Percentiles rank a stretch among this genome's conserved stretches.
phyloP scores from a whole-genome alignment of 768 basidiomycete genomes.

The Lyophyllum atratum region DNA sequence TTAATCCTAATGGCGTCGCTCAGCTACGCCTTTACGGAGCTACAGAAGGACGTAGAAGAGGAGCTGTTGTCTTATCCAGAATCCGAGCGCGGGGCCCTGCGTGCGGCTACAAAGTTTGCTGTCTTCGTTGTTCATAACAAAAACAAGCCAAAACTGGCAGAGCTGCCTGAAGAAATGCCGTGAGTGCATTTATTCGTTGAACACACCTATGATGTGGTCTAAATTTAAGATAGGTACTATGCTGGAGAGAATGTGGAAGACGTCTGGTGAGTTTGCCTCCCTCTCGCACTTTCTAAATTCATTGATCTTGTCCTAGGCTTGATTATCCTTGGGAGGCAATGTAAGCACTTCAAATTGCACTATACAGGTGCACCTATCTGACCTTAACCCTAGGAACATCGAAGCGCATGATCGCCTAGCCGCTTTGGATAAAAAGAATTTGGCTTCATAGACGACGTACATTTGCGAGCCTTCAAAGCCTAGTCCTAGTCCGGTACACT shows the following conservation, averaged over 20 bases:
- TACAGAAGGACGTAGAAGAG: constrained; percentile 83
- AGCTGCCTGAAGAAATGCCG: constrained; percentile 68
- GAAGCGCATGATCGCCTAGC: constrained; percentile 75
- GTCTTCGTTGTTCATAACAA: constrained; percentile 97
- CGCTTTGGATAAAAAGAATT: constrained; percentile 35
- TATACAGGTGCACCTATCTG: background rate
- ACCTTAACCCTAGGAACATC: constrained; percentile 54
- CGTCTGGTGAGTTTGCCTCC: constrained; percentile 56
- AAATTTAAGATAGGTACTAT: constrained; percentile 61
- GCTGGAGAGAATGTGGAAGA: constrained; percentile 75
- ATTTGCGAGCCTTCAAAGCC: background rate
- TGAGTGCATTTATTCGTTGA: constrained; percentile 34
- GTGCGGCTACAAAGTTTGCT: constrained; percentile 74
- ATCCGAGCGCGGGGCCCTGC: constrained; percentile 68
- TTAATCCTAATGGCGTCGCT: no score
- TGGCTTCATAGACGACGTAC: constrained; percentile 5
- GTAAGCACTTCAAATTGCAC: constrained; percentile 39
- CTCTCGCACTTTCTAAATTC: background rate
- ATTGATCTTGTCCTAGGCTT: constrained; percentile 49
- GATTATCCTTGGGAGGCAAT: constrained; percentile 85
- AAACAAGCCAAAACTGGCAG: constrained; percentile 80
- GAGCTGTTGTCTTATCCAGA: constrained; percentile 69
- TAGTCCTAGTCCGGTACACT: background rate
- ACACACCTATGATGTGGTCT: background rate
- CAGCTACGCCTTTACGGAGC: constrained; percentile 89